Percentiles rank a stretch among this genome's conserved stretches.
Conservation (phyloP, 2,329 filamentous ascomycete genomes). For the Aspergillus quadricinctus region DNA sequence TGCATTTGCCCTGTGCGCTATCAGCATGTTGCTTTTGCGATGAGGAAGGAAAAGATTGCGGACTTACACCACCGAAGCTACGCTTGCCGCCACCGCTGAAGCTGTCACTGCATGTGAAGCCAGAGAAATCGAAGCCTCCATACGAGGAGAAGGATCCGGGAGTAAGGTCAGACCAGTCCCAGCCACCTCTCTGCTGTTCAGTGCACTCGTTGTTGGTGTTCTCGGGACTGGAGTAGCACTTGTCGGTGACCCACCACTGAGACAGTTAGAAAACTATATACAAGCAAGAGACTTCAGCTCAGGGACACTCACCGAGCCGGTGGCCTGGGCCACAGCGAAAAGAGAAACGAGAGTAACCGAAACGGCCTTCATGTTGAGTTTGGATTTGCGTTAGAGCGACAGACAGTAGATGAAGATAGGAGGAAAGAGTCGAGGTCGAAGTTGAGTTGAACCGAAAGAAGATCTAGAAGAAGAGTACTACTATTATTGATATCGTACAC, state of each 20-base stretch:
- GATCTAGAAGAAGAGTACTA: conserved; percentile 16
- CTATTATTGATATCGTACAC: conserved; percentile 16
- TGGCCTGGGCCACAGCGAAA: conserved; percentile 43
- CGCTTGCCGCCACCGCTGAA: conserved; percentile 34
- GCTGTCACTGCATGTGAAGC: conserved; percentile 64
- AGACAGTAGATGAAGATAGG: conserved; percentile 14
- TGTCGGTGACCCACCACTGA: conserved; percentile 48
- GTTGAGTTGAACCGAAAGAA: conserved; percentile 24
- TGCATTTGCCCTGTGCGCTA: conserved; percentile 52
- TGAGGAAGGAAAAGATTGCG: background rate
- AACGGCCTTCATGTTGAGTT: conserved; percentile 25
- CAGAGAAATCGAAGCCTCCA: conserved; percentile 68
- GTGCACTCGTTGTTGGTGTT: conserved; percentile 77
- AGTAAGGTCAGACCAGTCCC: conserved; percentile 64
- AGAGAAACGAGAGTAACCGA: conserved; percentile 32
- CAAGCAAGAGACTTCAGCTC: background rate
- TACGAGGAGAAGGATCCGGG: conserved; percentile 62
- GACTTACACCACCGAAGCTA: conserved; percentile 42
- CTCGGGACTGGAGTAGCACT: conserved; percentile 61
- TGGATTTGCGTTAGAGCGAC: conserved; percentile 21
- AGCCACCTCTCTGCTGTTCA: conserved; percentile 64
- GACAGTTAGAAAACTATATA: conserved; percentile 1
- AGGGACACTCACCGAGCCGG: conserved; percentile 41
- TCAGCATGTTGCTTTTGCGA: conserved; percentile 7
- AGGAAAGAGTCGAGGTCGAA: background rate